phyloP scores from a whole-genome alignment of 192 early-diverging fungal species.

The Anaeromyces robustus region DNA sequence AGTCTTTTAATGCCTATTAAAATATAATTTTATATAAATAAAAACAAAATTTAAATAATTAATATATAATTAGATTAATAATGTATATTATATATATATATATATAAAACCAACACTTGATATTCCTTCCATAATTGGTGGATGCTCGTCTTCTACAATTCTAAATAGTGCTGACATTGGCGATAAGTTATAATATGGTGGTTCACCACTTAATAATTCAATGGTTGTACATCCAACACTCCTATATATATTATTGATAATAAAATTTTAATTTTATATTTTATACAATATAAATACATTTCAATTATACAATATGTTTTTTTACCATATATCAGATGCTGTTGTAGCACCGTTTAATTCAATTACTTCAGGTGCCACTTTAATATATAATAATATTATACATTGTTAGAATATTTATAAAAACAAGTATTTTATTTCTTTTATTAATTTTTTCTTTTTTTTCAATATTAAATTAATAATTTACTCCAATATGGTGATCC shows the following conservation, averaged over 20 bases:
- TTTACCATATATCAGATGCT: conserved; percentile 44
- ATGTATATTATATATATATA: neutral
- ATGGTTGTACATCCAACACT: conserved; percentile 29
- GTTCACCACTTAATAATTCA: conserved; percentile 50
- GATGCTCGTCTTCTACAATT: conserved; percentile 58
- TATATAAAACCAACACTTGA: conserved; percentile 22
- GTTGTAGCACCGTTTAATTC: conserved; percentile 29
- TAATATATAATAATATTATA: neutral
- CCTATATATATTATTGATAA: too few species aligned
- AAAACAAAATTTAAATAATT: too few species aligned
- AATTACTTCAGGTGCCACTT: conserved; percentile 7
- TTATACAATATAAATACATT: neutral
- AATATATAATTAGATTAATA: neutral
- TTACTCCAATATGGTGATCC: conserved; percentile 6
- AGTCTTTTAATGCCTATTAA: neutral
- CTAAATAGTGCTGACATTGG: conserved; percentile 53
- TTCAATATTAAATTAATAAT: neutral
- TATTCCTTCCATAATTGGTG: conserved; percentile 48
- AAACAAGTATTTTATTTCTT: neutral
- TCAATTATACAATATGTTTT: neutral
- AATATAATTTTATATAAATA: neutral
- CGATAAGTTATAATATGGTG: conserved; percentile 51
- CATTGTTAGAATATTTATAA: too few species aligned
- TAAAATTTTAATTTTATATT: too few species aligned
- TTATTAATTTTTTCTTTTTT: neutral